Percentiles rank a stretch among this genome's conserved stretches.
phyloP scores from a whole-genome alignment of 169 alveolate species.

The Babesia bovis region DNA sequence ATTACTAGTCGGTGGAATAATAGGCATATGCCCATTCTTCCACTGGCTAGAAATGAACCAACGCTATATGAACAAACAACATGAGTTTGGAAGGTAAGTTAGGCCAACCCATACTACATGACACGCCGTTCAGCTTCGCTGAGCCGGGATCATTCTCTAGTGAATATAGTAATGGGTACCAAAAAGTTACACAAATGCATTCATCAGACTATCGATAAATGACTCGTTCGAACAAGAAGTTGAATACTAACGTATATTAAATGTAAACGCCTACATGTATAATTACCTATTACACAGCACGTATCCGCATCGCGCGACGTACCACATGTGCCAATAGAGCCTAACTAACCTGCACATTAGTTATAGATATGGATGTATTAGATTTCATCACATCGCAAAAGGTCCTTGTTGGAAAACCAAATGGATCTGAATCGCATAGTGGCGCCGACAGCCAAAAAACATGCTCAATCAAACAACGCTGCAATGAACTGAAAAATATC shows the following conservation, averaged over 20 bases:
- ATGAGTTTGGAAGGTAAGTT: conserved; percentile 41
- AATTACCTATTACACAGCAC: too few relatives aligned
- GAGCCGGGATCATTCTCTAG: conserved; percentile 33
- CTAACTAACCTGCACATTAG: too few relatives aligned
- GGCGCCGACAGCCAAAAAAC: neutral
- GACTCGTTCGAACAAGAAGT: neutral
- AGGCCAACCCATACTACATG: neutral
- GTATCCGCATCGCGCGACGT: too few relatives aligned
- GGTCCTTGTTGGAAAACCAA: conserved; percentile 6
- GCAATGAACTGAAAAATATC: conserved; percentile 24
- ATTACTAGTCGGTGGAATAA: conserved; percentile 23
- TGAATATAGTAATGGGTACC: conserved; percentile 30
- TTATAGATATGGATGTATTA: conserved; percentile 15
- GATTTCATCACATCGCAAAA: conserved; percentile 31
- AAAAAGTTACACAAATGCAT: neutral
- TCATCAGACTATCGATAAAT: conserved; percentile 5
- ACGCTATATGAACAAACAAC: conserved; percentile 43
- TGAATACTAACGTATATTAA: neutral
- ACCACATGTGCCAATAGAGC: too few relatives aligned
- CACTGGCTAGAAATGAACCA: conserved; percentile 40
- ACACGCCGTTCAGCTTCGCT: conserved; percentile 16
- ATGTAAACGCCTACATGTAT: neutral
- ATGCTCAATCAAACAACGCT: conserved; percentile 9
- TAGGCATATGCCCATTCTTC: conserved; percentile 60
- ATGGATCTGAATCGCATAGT: neutral